phyloP scores from a whole-genome alignment of 2,329 filamentous ascomycete genomes.

The Scleromitrula shiraiana region DNA sequence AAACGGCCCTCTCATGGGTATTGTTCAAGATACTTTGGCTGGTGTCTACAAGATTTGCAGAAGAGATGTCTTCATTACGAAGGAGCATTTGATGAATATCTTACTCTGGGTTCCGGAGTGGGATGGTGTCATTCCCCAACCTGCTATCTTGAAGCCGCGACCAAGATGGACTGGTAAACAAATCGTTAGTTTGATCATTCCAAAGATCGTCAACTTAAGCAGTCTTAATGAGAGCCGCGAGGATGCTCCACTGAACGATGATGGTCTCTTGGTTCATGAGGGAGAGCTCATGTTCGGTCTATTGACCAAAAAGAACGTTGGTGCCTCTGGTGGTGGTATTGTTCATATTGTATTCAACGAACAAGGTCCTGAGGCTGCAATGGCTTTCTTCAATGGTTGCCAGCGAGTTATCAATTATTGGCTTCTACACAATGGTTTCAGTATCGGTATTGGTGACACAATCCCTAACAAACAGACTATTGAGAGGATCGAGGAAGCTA shows the following conservation, averaged over 20 bases:
- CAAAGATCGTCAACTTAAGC: slow-evolving; percentile 73
- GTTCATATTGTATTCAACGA: slow-evolving; percentile 97
- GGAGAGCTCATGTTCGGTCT: slow-evolving; percentile 88
- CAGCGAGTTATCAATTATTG: slow-evolving; percentile 96
- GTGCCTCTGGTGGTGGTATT: slow-evolving; percentile 82
- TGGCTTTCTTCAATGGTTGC: slow-evolving; percentile 92
- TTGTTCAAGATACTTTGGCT: slow-evolving; percentile 94
- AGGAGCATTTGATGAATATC: slow-evolving; percentile 91
- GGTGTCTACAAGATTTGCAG: slow-evolving; percentile 96
- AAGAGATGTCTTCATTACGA: slow-evolving; percentile 82
- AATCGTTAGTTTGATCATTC: slow-evolving; percentile 88
- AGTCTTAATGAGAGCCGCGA: slow-evolving; percentile 50
- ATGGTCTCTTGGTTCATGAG: slow-evolving; percentile 73
- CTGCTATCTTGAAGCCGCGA: slow-evolving; percentile 86
- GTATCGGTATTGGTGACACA: slow-evolving; percentile 96
- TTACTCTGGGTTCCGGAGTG: slow-evolving; percentile 97
- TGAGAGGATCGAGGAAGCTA: slow-evolving; percentile 71
- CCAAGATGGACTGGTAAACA: slow-evolving; percentile 98
- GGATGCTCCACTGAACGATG: slow-evolving; percentile 60
- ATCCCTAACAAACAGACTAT: slow-evolving; percentile 86
- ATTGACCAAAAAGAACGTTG: slow-evolving; percentile 88
- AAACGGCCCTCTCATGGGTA: slow-evolving; percentile 97
- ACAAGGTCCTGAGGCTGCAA: slow-evolving; percentile 74
- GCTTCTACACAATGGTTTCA: slow-evolving; percentile 93
- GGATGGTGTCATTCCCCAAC: slow-evolving; percentile 89